Evolutionary conservation across 2,329 filamentous ascomycete genomes (phyloP).

Genomic region (Madurella fahalii): DNA sequence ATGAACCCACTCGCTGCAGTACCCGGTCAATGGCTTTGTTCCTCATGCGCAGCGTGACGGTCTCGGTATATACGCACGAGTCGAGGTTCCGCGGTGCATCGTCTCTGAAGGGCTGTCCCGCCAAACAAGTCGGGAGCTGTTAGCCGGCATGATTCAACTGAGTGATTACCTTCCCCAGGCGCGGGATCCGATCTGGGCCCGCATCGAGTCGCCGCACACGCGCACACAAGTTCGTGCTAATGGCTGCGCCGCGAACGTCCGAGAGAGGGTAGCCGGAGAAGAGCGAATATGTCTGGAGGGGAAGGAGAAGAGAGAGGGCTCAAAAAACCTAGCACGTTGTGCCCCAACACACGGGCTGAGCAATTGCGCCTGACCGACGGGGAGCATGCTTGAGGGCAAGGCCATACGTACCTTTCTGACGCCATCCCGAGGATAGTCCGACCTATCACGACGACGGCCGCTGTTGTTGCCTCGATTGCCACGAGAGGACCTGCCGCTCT

Average conservation of each 20-base stretch:
- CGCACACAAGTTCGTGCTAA: constrained; percentile 19
- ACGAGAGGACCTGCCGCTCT: constrained; percentile 23
- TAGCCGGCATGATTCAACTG: constrained; percentile 41
- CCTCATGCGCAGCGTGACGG: neutral
- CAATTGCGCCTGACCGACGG: constrained; percentile 3
- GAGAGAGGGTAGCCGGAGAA: constrained; percentile 21
- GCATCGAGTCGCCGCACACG: constrained; percentile 29
- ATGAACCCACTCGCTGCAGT: constrained; percentile 81
- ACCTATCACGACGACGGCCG: constrained; percentile 32
- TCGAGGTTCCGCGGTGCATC: constrained; percentile 64
- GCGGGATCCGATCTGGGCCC: constrained; percentile 28
- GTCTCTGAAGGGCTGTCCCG: constrained; percentile 56
- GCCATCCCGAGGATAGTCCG: constrained; percentile 69
- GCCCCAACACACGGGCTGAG: constrained; percentile 23
- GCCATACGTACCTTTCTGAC: constrained; percentile 71
- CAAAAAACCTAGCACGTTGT: constrained; percentile 22
- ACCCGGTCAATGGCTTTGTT: constrained; percentile 24
- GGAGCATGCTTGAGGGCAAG: neutral
- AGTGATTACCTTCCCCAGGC: constrained; percentile 31
- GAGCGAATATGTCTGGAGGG: constrained; percentile 29
- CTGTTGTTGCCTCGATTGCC: constrained; percentile 19
- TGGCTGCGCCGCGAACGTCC: constrained; percentile 28
- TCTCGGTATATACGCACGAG: constrained; percentile 49
- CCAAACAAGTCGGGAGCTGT: constrained; percentile 39
- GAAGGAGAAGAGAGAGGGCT: constrained; percentile 30